Evolutionary conservation across 306 rosid species (phyloP).

Genomic region (Neltuma alba): DNA sequence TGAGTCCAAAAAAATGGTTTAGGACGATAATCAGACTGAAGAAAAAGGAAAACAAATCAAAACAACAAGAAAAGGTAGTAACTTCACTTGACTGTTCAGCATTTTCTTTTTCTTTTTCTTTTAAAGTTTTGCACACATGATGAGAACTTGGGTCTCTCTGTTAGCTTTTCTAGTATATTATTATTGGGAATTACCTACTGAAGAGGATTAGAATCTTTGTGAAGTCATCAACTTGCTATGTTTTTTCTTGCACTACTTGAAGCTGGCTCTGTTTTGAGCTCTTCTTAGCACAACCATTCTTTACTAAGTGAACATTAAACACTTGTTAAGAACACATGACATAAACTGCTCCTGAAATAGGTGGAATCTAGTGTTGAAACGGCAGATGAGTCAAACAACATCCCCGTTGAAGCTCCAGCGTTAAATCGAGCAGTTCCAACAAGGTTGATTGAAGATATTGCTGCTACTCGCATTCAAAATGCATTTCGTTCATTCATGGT

Average conservation of each 20-base stretch:
- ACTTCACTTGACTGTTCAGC: conserved; percentile 4
- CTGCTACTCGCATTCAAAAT: conserved; percentile 74
- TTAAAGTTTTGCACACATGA: conserved; percentile 5
- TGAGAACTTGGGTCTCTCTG: conserved; percentile 19
- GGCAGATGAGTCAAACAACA: conserved; percentile 38
- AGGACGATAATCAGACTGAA: conserved; percentile 50
- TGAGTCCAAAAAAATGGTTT: conserved; percentile 65
- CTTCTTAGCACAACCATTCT: background rate
- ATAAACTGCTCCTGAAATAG: conserved; percentile 27
- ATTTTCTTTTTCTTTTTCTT: background rate
- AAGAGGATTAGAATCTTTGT: background rate
- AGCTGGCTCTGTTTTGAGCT: background rate
- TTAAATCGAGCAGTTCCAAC: conserved; percentile 36
- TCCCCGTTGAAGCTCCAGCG: conserved; percentile 38
- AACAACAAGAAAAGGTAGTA: conserved; percentile 45
- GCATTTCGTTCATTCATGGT: conserved; percentile 71
- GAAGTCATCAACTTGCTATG: background rate
- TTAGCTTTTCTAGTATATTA: background rate
- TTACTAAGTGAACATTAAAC: background rate
- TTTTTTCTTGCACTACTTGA: background rate
- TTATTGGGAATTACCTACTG: background rate
- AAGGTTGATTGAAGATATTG: conserved; percentile 48
- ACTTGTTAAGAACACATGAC: background rate
- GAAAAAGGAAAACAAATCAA: conserved; percentile 58
- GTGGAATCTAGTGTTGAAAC: conserved; percentile 35